Evolutionary conservation across 495 filamentous ascomycete genomes (phyloP), one percentile per base, ranked within the genome.

Genomic region (Hypoxylon lenormandii): DNA sequence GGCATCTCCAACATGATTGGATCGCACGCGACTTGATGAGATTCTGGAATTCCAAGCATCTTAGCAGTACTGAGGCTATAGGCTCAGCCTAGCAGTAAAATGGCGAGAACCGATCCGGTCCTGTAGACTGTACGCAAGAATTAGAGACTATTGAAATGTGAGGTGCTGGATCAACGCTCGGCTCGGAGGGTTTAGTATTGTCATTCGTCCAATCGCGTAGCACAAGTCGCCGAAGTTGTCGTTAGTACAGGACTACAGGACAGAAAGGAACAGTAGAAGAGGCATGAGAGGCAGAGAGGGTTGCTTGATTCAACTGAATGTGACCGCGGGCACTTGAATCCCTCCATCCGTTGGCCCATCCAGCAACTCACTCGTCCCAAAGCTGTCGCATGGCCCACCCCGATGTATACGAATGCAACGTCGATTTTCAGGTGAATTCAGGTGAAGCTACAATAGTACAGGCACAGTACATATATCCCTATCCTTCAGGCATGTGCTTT

Each of bases 71-170:
- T 38, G 26, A 37, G 22, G 30, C 30, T 33, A 43, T 36, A 64
- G 30, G 51, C 51, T 51, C 46, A 43, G 16, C 42, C 42, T 45
- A 10, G n/a, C 38, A 26, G 23, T 26, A 42, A 37, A 43, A 21
- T 56, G 30, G 49, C 36, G 50, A 51, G 12, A 36, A 48, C 15
- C 36, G 13, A 61, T 61, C 51, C 46, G 49, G 21, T 28, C 57
- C 51, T 58, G 18, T 26, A 12, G 18, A 42, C 33, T 16, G 49
- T 53, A 60, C 53, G 66, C 64, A 52, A 60, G 72, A n/a, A n/a
- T n/a, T 69, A 74, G 66, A 65, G 42, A 75, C 73, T 75, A 75
- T 75, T 68, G 73, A 73, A 73, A 65, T 66, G n/a, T 60, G 52
- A 75, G 65, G 59, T 69, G 47, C 62, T 68, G 51, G 59, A 71